Percentiles rank a stretch among this genome's conserved stretches.
phyloP scores from a whole-genome alignment of 768 basidiomycete species.

The Boletellus ananas region DNA sequence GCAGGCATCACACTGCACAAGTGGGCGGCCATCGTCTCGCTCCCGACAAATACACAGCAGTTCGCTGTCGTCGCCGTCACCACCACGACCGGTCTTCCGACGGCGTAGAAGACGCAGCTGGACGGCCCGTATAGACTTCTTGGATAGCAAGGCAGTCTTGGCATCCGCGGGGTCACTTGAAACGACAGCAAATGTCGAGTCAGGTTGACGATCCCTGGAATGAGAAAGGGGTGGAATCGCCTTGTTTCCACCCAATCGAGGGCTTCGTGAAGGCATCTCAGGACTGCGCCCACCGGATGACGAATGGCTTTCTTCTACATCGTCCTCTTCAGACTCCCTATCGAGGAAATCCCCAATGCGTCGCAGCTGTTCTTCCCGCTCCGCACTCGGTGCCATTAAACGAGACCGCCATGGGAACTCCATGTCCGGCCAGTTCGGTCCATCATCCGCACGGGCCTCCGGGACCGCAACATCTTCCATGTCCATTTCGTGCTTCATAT shows the following conservation, averaged over 20 bases:
- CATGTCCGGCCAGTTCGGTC: conserved; percentile 74
- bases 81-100: conserved; percentile 33
- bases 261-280: conserved; percentile 17
- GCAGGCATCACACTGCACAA: conserved; percentile 82
- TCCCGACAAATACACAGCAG: conserved; percentile 64
- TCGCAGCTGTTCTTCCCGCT: conserved; percentile 57
- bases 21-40: conserved; percentile 64
- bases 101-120: conserved; percentile 46
- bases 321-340: conserved; percentile 60
- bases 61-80: conserved; percentile 46
- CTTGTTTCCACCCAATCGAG: conserved; percentile 49
- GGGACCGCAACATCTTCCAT: conserved; percentile 10
- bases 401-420: conserved; percentile 77
- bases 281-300: conserved; percentile 7
- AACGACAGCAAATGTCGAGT: conserved; percentile 33
- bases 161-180: conserved; percentile 76
- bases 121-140: conserved; percentile 61
- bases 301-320: conserved; percentile 27
- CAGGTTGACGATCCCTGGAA: conserved; percentile 26
- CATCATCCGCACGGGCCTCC: conserved; percentile 37
- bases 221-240: conserved; percentile 52
- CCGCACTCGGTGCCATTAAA: conserved; percentile 52
- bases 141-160: conserved; percentile 65
- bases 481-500: conserved; percentile 18
- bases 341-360: conserved; percentile 72